phyloP scores from a whole-genome alignment of 2,329 filamentous ascomycete genomes.

The Fusarium sp. region DNA sequence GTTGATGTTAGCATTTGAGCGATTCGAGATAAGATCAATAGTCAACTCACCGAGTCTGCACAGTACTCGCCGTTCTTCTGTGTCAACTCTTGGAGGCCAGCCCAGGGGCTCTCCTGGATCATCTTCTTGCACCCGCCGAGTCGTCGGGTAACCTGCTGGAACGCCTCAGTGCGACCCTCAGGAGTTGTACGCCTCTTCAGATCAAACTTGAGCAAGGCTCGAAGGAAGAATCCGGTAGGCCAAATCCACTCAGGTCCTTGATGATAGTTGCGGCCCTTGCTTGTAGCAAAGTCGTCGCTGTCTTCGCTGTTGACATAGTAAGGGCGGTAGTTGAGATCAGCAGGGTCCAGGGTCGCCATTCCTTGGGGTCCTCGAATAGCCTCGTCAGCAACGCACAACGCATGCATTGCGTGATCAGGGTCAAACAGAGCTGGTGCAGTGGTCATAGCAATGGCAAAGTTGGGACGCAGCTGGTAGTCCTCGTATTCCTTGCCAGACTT shows the following conservation, averaged over 20 bases:
- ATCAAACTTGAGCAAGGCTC: slow-evolving; percentile 92
- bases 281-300: slow-evolving; percentile 89
- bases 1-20: slow-evolving; percentile 25
- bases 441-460: slow-evolving; percentile 96
- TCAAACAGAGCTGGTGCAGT: slow-evolving; percentile 92
- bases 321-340: slow-evolving; percentile 92
- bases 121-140: slow-evolving; percentile 88
- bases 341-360: slow-evolving; percentile 95
- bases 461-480: slow-evolving; percentile 95
- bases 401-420: slow-evolving; percentile 81
- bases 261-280: slow-evolving; percentile 97
- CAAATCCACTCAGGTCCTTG: slow-evolving; percentile 98
- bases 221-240: slow-evolving; percentile 96
- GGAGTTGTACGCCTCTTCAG: slow-evolving; percentile 73
- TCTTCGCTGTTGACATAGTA: slow-evolving; percentile 98
- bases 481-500: slow-evolving; percentile 95
- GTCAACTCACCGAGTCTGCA: slow-evolving; percentile 81
- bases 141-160: slow-evolving; percentile 92
- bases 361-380: slow-evolving; percentile 88
- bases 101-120: slow-evolving; percentile 86
- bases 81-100: slow-evolving; percentile 91
- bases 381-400: slow-evolving; percentile 84
- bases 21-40: neutral
- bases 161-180: slow-evolving; percentile 85
- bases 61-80: slow-evolving; percentile 90